phyloP scores from a whole-genome alignment of 2,329 filamentous ascomycete genomes.

The Aschersonia sp. region DNA sequence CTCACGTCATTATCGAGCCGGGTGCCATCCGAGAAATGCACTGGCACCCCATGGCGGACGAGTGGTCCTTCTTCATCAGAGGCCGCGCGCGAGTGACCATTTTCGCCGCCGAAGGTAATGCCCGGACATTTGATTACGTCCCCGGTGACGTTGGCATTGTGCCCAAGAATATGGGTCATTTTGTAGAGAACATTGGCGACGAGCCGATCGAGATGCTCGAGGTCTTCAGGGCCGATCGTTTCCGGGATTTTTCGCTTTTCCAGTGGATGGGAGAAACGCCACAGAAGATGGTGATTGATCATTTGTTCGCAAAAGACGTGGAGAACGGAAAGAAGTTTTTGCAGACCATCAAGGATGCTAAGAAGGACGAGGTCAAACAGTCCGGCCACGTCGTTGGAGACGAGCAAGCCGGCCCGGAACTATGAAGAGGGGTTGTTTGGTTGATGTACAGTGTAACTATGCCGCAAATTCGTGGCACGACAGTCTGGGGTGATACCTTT shows the following conservation, averaged over 20 bases:
- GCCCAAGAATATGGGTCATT: constrained; percentile 64
- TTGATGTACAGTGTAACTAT: no score
- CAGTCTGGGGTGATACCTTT: no score
- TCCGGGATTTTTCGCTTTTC: constrained; percentile 59
- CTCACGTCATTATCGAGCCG: constrained; percentile 55
- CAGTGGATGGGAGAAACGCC: constrained; percentile 66
- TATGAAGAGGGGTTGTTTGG: not conserved
- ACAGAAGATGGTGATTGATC: constrained; percentile 48
- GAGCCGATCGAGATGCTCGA: constrained; percentile 65
- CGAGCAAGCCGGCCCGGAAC: not conserved
- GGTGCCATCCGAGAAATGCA: constrained; percentile 67
- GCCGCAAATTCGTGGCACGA: no score
- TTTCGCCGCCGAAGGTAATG: constrained; percentile 54
- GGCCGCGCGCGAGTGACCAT: constrained; percentile 62
- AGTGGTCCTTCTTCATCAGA: constrained; percentile 68
- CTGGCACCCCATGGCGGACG: constrained; percentile 68
- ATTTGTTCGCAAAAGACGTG: constrained; percentile 47
- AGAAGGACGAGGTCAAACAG: constrained; percentile 37
- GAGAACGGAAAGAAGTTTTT: constrained; percentile 49
- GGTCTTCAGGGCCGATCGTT: constrained; percentile 58
- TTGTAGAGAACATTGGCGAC: constrained; percentile 69
- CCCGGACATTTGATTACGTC: constrained; percentile 62
- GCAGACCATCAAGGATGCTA: constrained; percentile 43
- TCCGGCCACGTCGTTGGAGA: not conserved
- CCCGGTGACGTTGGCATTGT: constrained; percentile 68